Percentiles rank a stretch among this genome's conserved stretches.
phyloP scores from a whole-genome alignment of 495 filamentous ascomycete species.

The Penicillium paradoxum region DNA sequence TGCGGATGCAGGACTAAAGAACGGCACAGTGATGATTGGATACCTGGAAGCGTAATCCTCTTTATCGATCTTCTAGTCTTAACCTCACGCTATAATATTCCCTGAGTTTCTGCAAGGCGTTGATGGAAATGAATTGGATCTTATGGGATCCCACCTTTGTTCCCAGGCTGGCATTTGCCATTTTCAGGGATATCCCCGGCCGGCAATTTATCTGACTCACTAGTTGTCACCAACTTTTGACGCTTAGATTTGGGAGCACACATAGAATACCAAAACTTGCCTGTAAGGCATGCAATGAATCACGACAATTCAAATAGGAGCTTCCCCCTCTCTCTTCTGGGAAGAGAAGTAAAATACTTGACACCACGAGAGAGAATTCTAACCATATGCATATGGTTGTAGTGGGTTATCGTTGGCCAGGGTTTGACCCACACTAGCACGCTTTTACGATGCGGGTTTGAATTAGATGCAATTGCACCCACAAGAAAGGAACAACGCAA shows the following conservation, averaged over 20 bases:
- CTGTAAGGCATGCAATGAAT: not conserved
- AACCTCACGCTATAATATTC: not conserved
- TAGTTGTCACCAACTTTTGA: not conserved
- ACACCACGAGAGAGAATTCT: not conserved
- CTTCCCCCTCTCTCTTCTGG: not conserved
- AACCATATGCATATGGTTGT: not conserved
- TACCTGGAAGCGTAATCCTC: constrained; percentile 59
- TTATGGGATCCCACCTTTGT: not conserved
- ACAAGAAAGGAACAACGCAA: too few relatives aligned
- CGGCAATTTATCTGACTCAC: not conserved
- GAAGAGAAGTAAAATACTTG: not conserved
- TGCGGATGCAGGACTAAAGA: constrained; percentile 78
- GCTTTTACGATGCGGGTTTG: too few relatives aligned
- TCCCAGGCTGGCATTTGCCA: not conserved
- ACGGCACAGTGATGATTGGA: constrained; percentile 90
- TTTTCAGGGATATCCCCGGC: not conserved
- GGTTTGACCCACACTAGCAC: too few relatives aligned
- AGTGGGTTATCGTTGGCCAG: too few relatives aligned
- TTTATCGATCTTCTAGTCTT: not conserved
- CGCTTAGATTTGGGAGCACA: not conserved
- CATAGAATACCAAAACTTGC: not conserved
- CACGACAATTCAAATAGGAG: not conserved
- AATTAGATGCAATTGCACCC: too few relatives aligned
- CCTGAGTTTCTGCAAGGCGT: constrained; percentile 12
- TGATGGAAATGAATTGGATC: constrained; percentile 5